Percentiles rank a stretch among this genome's conserved stretches.
Conservation (phyloP, 257 asterid species). For the Plantago major region DNA sequence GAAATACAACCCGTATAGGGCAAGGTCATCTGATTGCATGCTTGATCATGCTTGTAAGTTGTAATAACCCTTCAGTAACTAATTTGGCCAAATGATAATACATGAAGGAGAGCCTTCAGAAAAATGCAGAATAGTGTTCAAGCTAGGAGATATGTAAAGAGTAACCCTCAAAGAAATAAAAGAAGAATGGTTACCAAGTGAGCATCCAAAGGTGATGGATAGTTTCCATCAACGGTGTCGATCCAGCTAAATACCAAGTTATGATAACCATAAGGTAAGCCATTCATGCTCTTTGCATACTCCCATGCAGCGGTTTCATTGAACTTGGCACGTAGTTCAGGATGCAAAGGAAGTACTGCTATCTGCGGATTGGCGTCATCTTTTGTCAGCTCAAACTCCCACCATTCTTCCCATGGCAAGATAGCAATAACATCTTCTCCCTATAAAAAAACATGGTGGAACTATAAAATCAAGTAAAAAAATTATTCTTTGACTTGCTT, state of each 20-base stretch:
- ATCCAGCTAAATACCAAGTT: slow-evolving; percentile 78
- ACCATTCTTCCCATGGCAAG: slow-evolving; percentile 94
- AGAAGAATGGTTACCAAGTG: slow-evolving; percentile 40
- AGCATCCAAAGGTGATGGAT: slow-evolving; percentile 72
- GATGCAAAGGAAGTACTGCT: slow-evolving; percentile 78
- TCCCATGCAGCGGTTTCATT: slow-evolving; percentile 89
- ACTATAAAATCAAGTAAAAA: slow-evolving; percentile 12
- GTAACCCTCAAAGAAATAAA: too few species aligned
- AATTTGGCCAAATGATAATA: too few species aligned
- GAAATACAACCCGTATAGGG: too few species aligned
- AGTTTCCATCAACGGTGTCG: slow-evolving; percentile 59
- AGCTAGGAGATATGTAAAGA: too few species aligned
- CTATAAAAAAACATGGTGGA: slow-evolving; percentile 21
- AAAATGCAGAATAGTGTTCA: too few species aligned
- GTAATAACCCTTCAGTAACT: too few species aligned
- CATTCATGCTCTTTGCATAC: slow-evolving; percentile 79
- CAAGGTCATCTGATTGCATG: too few species aligned
- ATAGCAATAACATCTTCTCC: slow-evolving; percentile 81
- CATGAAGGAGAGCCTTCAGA: too few species aligned
- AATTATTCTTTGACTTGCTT: too few species aligned
- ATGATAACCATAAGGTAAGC: slow-evolving; percentile 68
- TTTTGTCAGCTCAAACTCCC: slow-evolving; percentile 75
- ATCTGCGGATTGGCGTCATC: slow-evolving; percentile 84
- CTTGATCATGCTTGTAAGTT: too few species aligned
- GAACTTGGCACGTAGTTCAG: slow-evolving; percentile 74